Evolutionary conservation across 495 filamentous ascomycete species (phyloP).

Genomic region (Hypoxylon trugodes): DNA sequence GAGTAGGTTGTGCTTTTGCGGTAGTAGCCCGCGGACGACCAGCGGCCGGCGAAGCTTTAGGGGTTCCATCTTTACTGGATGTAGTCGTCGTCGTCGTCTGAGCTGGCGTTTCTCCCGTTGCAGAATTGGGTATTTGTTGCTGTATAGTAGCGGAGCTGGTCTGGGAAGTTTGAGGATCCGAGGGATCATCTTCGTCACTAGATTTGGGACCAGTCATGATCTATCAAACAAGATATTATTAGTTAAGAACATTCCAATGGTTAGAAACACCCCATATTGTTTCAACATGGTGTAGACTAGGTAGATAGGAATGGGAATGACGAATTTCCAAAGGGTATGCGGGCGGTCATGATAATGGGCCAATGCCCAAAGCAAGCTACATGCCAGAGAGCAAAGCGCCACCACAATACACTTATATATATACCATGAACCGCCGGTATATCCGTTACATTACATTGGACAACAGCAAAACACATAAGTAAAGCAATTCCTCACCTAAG

Average conservation of each 20-base stretch:
- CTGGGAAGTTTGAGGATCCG: conserved; percentile 36
- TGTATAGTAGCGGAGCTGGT: conserved; percentile 10
- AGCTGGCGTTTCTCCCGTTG: conserved; percentile 19
- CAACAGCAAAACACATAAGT: background rate
- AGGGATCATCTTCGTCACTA: conserved; percentile 42
- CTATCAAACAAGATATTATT: conserved; percentile 24
- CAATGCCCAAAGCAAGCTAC: conserved; percentile 16
- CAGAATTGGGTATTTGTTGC: conserved; percentile 20
- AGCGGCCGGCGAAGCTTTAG: conserved; percentile 53
- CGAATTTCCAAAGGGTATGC: conserved; percentile 1
- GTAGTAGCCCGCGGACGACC: conserved; percentile 41
- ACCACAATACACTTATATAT: conserved; percentile 15
- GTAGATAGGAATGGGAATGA: background rate
- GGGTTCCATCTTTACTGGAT: conserved; percentile 40
- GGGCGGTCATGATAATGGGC: conserved; percentile 17
- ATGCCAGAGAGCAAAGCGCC: conserved; percentile 29
- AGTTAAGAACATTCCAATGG: conserved; percentile 35
- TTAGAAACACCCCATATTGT: background rate
- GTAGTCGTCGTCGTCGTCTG: conserved; percentile 12
- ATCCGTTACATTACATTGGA: conserved; percentile 15
- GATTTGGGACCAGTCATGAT: conserved; percentile 45
- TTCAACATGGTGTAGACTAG: conserved; percentile 6
- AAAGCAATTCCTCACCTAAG: conserved; percentile 31
- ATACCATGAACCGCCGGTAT: conserved; percentile 1
- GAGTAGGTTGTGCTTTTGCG: conserved; percentile 48